Conservation (phyloP, 2,329 filamentous ascomycete genomes). For the Emmonsiellopsis sp. region DNA sequence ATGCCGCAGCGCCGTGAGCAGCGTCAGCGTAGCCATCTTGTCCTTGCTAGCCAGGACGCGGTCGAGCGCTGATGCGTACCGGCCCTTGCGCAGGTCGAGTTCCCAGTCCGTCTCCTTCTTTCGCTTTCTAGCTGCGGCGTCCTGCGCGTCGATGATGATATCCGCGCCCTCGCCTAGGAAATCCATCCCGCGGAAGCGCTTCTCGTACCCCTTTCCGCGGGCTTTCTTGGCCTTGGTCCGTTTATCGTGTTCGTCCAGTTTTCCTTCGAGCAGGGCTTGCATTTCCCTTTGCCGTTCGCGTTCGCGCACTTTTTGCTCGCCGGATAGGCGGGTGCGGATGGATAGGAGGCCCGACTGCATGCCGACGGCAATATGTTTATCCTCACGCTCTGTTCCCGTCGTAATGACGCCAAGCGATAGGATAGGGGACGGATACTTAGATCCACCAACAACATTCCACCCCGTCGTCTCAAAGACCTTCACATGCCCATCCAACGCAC, state of each 20-base stretch:
- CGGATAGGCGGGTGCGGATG: conserved; percentile 78
- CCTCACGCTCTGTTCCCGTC: conserved; percentile 59
- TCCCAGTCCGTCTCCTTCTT: conserved; percentile 72
- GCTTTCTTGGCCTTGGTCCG: conserved; percentile 56
- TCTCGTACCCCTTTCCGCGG: conserved; percentile 51
- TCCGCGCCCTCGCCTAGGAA: conserved; percentile 77
- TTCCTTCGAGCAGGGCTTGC: conserved; percentile 69
- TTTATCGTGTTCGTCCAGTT: conserved; percentile 67
- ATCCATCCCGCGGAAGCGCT: conserved; percentile 60
- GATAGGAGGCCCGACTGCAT: conserved; percentile 92
- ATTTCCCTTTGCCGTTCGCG: conserved; percentile 75
- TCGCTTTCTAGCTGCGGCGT: conserved; percentile 39
- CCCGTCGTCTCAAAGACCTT: conserved; percentile 91
- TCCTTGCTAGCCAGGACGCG: conserved; percentile 53
- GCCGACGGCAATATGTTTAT: conserved; percentile 89
- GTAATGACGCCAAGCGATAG: conserved; percentile 72
- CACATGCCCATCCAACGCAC: conserved; percentile 87
- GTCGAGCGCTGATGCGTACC: conserved; percentile 71
- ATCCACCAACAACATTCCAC: conserved; percentile 93
- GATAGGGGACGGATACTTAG: conserved; percentile 88
- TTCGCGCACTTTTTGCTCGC: conserved; percentile 67
- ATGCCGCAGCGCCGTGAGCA: conserved; percentile 78
- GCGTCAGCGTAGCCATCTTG: conserved; percentile 59
- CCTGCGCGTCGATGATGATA: conserved; percentile 69
- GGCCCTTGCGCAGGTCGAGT: conserved; percentile 65